Evolutionary conservation across 106 monocot genomes (phyloP), one percentile per base, ranked within the genome.

Genomic region (Chionographis japonica): DNA sequence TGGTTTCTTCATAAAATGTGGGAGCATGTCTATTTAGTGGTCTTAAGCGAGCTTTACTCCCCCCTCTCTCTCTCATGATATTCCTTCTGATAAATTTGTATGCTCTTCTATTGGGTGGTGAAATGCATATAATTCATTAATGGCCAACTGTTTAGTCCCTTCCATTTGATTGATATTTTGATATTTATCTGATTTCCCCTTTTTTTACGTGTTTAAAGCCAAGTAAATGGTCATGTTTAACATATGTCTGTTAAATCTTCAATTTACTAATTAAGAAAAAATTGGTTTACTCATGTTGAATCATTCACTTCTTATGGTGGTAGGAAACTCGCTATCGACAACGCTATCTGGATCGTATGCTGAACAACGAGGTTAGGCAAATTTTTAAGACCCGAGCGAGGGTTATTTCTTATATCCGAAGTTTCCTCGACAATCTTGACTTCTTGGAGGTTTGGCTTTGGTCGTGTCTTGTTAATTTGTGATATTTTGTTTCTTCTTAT

Each of bases 321-420:
- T 55, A 95, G 94, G 94, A 95, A 88, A 91, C 91, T 64, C 80
- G 94, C 10, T 95, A 91, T 71, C 94, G 91, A 61, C 91, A 91
- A 67, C 62, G 94, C 64, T 83, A 83, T 66, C 59, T 78, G 74
- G 83, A 83, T 66, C 64, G 78, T 41, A 74, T 83, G 70, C 17
- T 83, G 69, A 83, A 83, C 65, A 46, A 71, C 59, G 83, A 83
- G 54, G 83, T 83, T 37, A 69, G 74, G 70, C 68, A 78, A 57
- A 77, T 83, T 59, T 83, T 83, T 58, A 78, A 74, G 66, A 78
- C 78, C 14, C 68, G 83, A 8, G 57, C 83, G 16, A 78, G 58
- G 50, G 68, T 83, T 57, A 74, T 83, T 38, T 70, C 73, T 40
- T 78, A 78, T 36, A 66, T 83, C 36, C 65, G 78, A 50, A 40